Percentiles rank a stretch among this genome's conserved stretches.
Conservation (phyloP, 192 early-diverging fungal genomes). For the Glomus cerebriforme region DNA sequence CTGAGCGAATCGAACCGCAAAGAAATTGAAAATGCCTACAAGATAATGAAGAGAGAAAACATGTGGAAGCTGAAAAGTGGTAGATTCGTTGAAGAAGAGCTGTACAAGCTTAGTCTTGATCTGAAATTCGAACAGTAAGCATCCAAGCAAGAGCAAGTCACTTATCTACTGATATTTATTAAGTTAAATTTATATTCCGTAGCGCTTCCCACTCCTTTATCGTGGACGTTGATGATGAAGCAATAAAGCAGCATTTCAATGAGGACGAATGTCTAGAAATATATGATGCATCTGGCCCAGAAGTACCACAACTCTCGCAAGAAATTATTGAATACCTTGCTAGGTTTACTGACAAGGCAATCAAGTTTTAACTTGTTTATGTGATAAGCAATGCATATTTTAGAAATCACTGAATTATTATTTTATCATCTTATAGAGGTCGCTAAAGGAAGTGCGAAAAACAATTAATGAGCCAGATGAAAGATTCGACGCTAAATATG, state of each 20-base stretch:
- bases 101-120: not conserved
- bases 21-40: not conserved
- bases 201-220: not conserved
- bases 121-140: not conserved
- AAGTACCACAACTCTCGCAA: too few relatives aligned
- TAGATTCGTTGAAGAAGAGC: not conserved
- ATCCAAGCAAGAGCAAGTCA: not conserved
- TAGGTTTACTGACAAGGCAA: too few relatives aligned
- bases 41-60: not conserved
- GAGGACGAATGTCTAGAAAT: not conserved
- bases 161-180: not conserved
- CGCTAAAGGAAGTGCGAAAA: not conserved
- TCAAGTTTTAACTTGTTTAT: not conserved
- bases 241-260: not conserved
- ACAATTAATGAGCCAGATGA: not conserved
- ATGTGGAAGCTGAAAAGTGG: constrained; percentile 3
- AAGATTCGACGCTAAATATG: not conserved
- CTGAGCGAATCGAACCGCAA: not conserved
- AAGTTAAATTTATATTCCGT: not conserved
- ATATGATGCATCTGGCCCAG: too few relatives aligned
- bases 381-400: not conserved
- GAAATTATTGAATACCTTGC: too few relatives aligned
- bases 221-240: not conserved
- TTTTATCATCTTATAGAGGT: not conserved
- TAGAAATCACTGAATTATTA: not conserved